Conservation (phyloP, 768 basidiomycete species). For the Floccularia luteovirens region DNA sequence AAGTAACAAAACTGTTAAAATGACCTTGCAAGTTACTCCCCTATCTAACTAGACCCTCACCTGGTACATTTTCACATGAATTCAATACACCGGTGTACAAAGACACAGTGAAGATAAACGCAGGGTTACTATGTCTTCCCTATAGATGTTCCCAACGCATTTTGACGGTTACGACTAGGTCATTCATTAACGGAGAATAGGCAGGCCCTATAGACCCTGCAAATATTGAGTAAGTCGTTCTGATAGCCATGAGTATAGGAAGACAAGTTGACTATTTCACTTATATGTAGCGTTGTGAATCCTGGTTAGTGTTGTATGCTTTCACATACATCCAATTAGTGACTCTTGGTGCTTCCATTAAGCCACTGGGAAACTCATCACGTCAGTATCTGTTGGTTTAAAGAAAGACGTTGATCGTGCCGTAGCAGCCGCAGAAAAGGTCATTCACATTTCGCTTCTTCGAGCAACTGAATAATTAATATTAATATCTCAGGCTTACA, state of each 20-base stretch:
- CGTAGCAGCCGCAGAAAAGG: slow-evolving; percentile 50
- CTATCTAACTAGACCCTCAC: no score
- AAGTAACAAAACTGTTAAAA: no score
- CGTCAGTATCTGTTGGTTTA: slow-evolving; percentile 44
- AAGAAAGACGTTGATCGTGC: slow-evolving; percentile 37
- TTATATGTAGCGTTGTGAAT: slow-evolving; percentile 44
- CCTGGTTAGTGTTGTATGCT: slow-evolving; percentile 22
- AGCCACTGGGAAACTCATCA: slow-evolving; percentile 53
- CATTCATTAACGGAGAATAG: slow-evolving; percentile 16
- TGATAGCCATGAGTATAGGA: slow-evolving; percentile 2
- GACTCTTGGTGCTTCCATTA: no score
- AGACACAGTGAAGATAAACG: slow-evolving; percentile 46
- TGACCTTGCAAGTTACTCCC: no score
- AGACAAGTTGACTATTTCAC: no score
- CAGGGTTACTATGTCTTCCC: slow-evolving; percentile 70
- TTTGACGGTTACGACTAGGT: no score
- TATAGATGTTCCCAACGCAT: no score
- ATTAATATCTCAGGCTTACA: slow-evolving; percentile 23
- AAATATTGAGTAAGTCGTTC: slow-evolving; percentile 14
- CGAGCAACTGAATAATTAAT: no score
- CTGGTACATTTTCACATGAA: slow-evolving; percentile 31
- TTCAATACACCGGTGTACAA: slow-evolving; percentile 52
- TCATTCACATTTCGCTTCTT: no score
- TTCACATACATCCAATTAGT: not conserved
- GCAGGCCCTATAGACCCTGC: slow-evolving; percentile 13